Conservation (phyloP, 352 stramenopile species). For the Lagenidium sp. region DNA sequence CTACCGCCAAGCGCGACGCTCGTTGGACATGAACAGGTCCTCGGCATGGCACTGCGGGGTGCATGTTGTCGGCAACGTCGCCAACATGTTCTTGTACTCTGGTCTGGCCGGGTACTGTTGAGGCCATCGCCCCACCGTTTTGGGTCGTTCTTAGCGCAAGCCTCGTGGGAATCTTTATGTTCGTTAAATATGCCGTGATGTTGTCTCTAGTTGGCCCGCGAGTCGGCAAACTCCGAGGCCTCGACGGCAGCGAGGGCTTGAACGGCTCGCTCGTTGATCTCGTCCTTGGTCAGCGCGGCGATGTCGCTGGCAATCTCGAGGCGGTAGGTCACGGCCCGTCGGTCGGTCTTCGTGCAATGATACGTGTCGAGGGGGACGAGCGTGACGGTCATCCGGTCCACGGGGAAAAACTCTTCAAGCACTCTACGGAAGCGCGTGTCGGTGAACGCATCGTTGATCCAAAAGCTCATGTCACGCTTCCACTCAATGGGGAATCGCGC, state of each 20-base stretch:
- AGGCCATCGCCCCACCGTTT: no score
- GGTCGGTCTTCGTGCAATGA: constrained; percentile 31
- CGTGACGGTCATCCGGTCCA: constrained; percentile 18
- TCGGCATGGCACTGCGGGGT: constrained; percentile 75
- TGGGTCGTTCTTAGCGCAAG: no score
- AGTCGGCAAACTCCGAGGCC: constrained; percentile 44
- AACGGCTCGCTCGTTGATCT: constrained; percentile 33
- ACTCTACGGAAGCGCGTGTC: constrained; percentile 35
- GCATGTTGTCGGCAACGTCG: constrained; percentile 66
- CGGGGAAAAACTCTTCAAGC: constrained; percentile 33
- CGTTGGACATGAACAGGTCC: constrained; percentile 50
- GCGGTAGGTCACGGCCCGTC: constrained; percentile 54
- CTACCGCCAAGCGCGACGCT: constrained; percentile 55
- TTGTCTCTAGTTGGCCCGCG: constrained; percentile 20
- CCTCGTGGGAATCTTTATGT: constrained; percentile 1
- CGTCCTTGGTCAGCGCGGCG: constrained; percentile 33
- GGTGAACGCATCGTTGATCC: constrained; percentile 49
- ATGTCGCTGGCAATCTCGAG: constrained; percentile 28
- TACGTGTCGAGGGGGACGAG: constrained; percentile 52
- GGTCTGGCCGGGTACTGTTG: constrained; percentile 44
- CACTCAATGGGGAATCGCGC: constrained; percentile 52
- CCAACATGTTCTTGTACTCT: constrained; percentile 70
- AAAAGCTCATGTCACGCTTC: constrained; percentile 70
- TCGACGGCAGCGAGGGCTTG: constrained; percentile 34
- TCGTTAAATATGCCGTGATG: neutral